Evolutionary conservation across 257 asterid species (phyloP), one percentile per base, ranked within the genome.

Genomic region (Lavandula angustifolia): DNA sequence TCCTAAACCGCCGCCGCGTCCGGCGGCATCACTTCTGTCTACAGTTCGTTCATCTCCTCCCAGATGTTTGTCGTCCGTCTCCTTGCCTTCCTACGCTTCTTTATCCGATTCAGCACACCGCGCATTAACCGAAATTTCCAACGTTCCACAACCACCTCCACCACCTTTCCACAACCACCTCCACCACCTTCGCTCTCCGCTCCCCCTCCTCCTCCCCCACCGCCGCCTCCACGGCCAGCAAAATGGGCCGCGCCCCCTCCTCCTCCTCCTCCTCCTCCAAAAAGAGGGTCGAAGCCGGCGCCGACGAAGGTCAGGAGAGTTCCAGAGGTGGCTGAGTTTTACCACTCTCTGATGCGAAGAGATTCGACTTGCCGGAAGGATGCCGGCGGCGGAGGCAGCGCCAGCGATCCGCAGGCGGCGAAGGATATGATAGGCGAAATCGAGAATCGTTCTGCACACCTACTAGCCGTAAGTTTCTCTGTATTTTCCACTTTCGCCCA

Each of bases 1-100:
- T 60, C 99, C 99, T 0, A 86, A 73, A 48, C 99, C 99, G 8
- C 99, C 99, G 9, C 99, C 99, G 12, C 73, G 80, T 57, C 99
- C 97, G 12, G 81, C 94, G 1, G 69, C 87, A 9, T 75, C 85
- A 3, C 75, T 75, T 13, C 65, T 80, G 58, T 75, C 88, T 4
- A 71, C 91, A 3, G 35, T 76, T 9, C 53, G 76, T 70, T 62
- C 82, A 4, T 69, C 91, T 13, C 55, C 83, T 38, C 46, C 83
- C 41, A 68, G 71, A 2, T 44, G 37, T 9, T 18, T 62, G 42
- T 74, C 90, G 5, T 80, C 95, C 6, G 75, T 70, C 3, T 87
- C 95, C 10, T 81, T 87, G 10, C 83, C 94, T 53, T 67, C 92
- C 0, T 67, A 83, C 67, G 79, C 82, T 35, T 84, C 89, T 3